Percentiles rank a stretch among this genome's conserved stretches.
Evolutionary conservation across 2,329 filamentous ascomycete genomes (phyloP).

Genomic region (Mycosphaerella arachidis): DNA sequence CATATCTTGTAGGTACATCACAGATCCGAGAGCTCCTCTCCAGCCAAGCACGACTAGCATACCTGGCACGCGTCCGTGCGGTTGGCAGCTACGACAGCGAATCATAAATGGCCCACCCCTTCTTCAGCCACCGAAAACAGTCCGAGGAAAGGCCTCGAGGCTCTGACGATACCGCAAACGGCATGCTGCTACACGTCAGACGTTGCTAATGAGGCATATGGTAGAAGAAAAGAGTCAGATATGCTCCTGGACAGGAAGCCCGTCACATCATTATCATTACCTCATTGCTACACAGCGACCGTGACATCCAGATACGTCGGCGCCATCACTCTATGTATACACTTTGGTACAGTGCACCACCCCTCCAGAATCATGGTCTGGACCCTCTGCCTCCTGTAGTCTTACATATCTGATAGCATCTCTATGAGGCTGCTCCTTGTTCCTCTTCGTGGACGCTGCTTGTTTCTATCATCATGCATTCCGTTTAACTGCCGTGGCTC

Average conservation of each 20-base stretch:
- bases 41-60: neutral
- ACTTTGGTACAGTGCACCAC: too few species aligned
- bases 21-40: neutral
- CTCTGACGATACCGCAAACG: neutral
- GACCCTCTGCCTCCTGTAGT: too few species aligned
- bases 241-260: too few species aligned
- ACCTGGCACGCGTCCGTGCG: neutral
- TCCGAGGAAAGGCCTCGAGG: neutral
- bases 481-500: too few species aligned
- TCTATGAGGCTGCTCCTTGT: too few species aligned
- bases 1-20: neutral
- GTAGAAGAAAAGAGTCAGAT: neutral
- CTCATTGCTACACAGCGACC: neutral
- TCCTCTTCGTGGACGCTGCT: too few species aligned
- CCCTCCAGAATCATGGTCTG: too few species aligned
- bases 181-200: too few species aligned
- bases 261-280: neutral
- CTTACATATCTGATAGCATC: too few species aligned
- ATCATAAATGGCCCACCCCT: too few species aligned
- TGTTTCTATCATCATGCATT: too few species aligned
- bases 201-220: neutral
- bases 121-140: neutral
- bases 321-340: neutral
- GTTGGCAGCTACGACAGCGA: neutral
- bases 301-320: neutral